Percentiles rank a stretch among this genome's conserved stretches.
Evolutionary conservation across 1,284 basidiomycete genomes (phyloP).

Genomic region (Cryptococcus sp.): DNA sequence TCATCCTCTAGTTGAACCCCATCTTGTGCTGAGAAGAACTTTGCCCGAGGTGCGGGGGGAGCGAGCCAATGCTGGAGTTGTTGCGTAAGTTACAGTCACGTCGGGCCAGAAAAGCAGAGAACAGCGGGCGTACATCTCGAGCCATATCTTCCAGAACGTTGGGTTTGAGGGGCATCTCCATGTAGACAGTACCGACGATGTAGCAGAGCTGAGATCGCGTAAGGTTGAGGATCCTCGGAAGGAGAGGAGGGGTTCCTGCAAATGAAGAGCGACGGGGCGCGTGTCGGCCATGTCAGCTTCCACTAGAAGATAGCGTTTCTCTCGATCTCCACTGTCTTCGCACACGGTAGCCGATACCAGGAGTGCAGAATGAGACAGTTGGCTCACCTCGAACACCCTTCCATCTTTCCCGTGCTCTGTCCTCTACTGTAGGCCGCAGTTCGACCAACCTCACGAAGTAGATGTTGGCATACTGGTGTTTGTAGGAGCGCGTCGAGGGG

Average conservation of each 20-base stretch:
- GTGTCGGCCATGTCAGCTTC: background rate
- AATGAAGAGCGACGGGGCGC: background rate
- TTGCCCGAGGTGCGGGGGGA: conserved; percentile 68
- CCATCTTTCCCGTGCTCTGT: conserved; percentile 67
- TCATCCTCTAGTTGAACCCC: conserved; percentile 90
- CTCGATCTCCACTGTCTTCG: no score
- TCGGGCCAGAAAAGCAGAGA: background rate
- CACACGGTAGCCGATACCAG: background rate
- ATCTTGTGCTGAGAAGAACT: conserved; percentile 76
- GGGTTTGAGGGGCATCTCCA: conserved; percentile 97
- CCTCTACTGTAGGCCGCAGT: conserved; percentile 62
- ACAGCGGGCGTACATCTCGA: conserved; percentile 65
- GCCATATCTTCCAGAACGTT: conserved; percentile 94
- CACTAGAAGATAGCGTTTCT: background rate
- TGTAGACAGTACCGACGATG: conserved; percentile 90
- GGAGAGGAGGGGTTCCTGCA: conserved; percentile 66
- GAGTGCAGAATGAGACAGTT: no score
- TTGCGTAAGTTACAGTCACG: conserved; percentile 4
- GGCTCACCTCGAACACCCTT: conserved; percentile 57
- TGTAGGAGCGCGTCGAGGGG: conserved; percentile 50
- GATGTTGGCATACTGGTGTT: conserved; percentile 88
- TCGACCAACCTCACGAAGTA: conserved; percentile 75
- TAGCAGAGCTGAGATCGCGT: conserved; percentile 80
- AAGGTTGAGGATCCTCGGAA: conserved; percentile 85
- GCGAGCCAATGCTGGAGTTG: conserved; percentile 75